These are phyloP conservation scores for Thecaphora frezii DNA, from an alignment of 1,284 basidiomycete genomes.

Conservation along the genomic window DNA sequence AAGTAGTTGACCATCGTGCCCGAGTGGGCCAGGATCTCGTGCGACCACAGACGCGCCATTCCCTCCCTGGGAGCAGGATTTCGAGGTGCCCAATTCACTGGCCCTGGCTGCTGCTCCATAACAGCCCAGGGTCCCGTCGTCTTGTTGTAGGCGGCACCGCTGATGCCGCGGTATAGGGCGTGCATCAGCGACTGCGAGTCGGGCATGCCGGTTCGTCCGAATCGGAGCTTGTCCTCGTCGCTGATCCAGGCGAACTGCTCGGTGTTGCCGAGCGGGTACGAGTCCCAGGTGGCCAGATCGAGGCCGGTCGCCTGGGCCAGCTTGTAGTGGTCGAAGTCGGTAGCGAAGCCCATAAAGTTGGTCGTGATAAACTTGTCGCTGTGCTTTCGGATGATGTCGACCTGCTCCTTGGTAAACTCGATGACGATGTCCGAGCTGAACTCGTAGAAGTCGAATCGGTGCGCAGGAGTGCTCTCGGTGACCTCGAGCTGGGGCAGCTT, in stretches of 20 bases:
- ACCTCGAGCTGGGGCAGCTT: slow-evolving; percentile 29
- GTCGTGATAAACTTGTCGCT: slow-evolving; percentile 35
- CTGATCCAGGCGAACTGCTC: slow-evolving; percentile 29
- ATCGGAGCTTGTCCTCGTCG: slow-evolving; percentile 26
- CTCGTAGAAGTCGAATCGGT: slow-evolving; percentile 34
- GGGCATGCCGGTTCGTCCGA: slow-evolving; percentile 27
- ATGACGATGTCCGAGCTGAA: slow-evolving; percentile 36
- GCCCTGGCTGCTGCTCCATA: slow-evolving; percentile 40
- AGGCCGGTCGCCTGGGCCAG: slow-evolving; percentile 20
- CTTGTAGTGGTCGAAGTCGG: slow-evolving; percentile 39
- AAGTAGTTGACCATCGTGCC: slow-evolving; percentile 37
- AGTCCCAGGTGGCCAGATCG: slow-evolving; percentile 37
- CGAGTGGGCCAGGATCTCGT: slow-evolving; percentile 37
- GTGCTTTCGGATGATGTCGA: slow-evolving; percentile 28
- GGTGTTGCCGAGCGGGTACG: slow-evolving; percentile 35
- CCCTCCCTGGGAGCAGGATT: slow-evolving; percentile 31
- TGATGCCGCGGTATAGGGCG: slow-evolving; percentile 28
- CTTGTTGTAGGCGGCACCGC: slow-evolving; percentile 30
- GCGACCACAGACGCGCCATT: slow-evolving; percentile 36
- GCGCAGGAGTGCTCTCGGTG: slow-evolving; percentile 36
- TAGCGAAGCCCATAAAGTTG: slow-evolving; percentile 37
- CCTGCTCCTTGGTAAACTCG: slow-evolving; percentile 31
- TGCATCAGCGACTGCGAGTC: slow-evolving; percentile 36
- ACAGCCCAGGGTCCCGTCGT: slow-evolving; percentile 28
- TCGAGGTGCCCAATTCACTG: slow-evolving; percentile 29